Percentiles rank a stretch among this genome's conserved stretches.
Evolutionary conservation across 1,284 basidiomycete genomes (phyloP).

Genomic region (Cutaneotrichosporon arboriforme): DNA sequence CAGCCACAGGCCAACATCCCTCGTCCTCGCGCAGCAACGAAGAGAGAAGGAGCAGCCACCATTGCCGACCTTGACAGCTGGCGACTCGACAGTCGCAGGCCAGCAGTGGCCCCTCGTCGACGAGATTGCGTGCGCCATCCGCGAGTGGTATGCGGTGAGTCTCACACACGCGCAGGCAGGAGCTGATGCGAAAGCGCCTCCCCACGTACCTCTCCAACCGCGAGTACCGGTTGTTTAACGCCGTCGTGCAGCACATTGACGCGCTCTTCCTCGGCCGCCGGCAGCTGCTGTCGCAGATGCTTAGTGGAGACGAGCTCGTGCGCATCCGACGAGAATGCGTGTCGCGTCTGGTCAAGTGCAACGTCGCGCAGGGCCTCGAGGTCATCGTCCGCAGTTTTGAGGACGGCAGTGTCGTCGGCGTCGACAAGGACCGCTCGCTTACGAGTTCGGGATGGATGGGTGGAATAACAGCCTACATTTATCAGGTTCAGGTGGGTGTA

Average conservation of each 20-base stretch:
- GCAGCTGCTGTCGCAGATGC: slow-evolving; percentile 80
- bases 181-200: slow-evolving; percentile 52
- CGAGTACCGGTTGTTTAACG: slow-evolving; percentile 83
- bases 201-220: slow-evolving; percentile 82
- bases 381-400: slow-evolving; percentile 91
- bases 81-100: slow-evolving; percentile 82
- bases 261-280: slow-evolving; percentile 81
- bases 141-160: slow-evolving; percentile 83
- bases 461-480: slow-evolving; percentile 59
- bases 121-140: slow-evolving; percentile 90
- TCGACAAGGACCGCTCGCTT: slow-evolving; percentile 67
- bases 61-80: slow-evolving; percentile 83
- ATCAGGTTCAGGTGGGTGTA: slow-evolving; percentile 54
- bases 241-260: slow-evolving; percentile 84
- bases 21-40: slow-evolving; percentile 19
- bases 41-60: slow-evolving; percentile 72
- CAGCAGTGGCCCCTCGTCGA: slow-evolving; percentile 83
- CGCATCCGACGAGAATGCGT: slow-evolving; percentile 82
- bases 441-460: slow-evolving; percentile 74
- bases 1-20: slow-evolving; percentile 31
- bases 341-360: slow-evolving; percentile 77
- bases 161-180: neutral
- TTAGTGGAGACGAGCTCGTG: slow-evolving; percentile 80
- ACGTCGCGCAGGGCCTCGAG: slow-evolving; percentile 85
- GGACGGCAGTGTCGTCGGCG: slow-evolving; percentile 79